Base-by-base conservation (phyloP, 768 basidiomycete species). In the Polyporus arcularius region DNA sequence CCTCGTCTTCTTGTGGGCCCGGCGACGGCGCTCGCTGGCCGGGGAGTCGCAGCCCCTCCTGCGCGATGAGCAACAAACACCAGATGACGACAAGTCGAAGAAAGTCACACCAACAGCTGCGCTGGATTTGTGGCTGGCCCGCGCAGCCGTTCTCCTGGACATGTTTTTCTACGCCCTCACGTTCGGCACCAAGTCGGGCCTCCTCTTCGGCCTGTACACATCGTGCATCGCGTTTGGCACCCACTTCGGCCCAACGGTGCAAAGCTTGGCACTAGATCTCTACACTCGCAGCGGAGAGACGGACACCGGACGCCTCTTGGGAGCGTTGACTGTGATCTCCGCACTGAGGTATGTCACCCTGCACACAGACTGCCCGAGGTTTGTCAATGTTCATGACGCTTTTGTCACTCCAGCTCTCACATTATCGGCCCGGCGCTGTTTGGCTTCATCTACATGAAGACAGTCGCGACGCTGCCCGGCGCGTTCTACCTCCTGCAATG, bases 371-470 rank as follows among this genome's bases (percentile, higher is more conserved):
- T 7, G 42, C 5, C 42, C 42, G 42, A 16, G 10, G 18, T 43
- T 7, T 18, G 15, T 4, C 11, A 28, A 21, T 43, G 42, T 16
- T 4, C 14, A 21, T 15, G 57, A 42, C 60, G 55, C 50, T 41
- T 39, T 39, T 10, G 35, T 35, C 35, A 35, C 35, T 18, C 18
- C 68, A 90, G 88, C 70, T 76, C 84, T 21, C 84, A 86, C 58
- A 84, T 94, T n/a, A 31, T 94, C 2, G 87, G 88, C 0, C 93
- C 94, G 0, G 74, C 85, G 2, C 35, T 92, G 40, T 94, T 88
- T 65, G 90, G 92, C 5, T 68, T 86, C n/a, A 77, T 90, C 8
- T 95, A 87, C 68, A 79, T 83, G 65, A 80, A 77, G 58, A 95
- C 91, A 0, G 91, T 93, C n/a, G 83, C 81, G 9, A 78, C 75